Evolutionary conservation across 805 yeast genomes (phyloP).

Genomic region (Suhomyces xylopsoci): DNA sequence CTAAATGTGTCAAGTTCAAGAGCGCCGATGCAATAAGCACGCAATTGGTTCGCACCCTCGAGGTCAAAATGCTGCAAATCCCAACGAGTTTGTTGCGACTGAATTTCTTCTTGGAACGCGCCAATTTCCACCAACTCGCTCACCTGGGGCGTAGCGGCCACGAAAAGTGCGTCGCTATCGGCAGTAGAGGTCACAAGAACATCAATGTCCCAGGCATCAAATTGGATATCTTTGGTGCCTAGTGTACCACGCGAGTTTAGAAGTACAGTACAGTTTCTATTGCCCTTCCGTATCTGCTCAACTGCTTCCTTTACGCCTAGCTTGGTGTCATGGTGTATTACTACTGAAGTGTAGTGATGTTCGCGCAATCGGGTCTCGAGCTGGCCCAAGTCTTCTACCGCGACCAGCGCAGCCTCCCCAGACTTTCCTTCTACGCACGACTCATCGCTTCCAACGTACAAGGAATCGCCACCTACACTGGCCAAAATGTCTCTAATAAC

Average conservation of each 20-base stretch:
- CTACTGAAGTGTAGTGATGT: neutral
- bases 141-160: neutral
- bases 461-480: neutral
- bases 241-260: slow-evolving; percentile 8
- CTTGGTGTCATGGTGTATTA: neutral
- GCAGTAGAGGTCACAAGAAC: slow-evolving; percentile 3
- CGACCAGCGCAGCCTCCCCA: neutral
- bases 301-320: neutral
- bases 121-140: neutral
- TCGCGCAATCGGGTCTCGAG: neutral
- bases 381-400: neutral
- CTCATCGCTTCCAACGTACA: neutral
- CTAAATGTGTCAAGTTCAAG: neutral
- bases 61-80: neutral
- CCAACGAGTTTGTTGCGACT: neutral
- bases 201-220: slow-evolving; percentile 16
- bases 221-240: slow-evolving; percentile 13
- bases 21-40: neutral
- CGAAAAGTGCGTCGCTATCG: neutral
- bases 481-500: neutral
- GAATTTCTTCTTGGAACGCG: neutral
- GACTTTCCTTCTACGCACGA: neutral
- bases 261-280: neutral
- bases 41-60: neutral
- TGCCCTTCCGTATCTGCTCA: neutral